Percentiles rank a stretch among this genome's conserved stretches.
These are phyloP conservation scores for Arachis hypogaea DNA, from an alignment of 306 rosid genomes.

Conservation along the genomic window DNA sequence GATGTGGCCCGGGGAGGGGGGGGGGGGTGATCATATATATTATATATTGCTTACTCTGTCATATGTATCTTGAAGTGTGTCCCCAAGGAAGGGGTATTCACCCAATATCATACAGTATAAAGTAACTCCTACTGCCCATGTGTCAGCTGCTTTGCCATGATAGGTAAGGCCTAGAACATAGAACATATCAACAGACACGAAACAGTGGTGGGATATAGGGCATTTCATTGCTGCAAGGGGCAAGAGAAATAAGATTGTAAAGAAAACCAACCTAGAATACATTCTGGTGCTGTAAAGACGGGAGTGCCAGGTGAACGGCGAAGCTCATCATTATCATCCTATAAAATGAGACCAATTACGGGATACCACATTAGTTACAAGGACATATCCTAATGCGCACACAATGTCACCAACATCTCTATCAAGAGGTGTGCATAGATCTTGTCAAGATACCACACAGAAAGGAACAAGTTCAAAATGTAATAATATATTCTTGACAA, in stretches of 20 bases:
- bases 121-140: conserved; percentile 98
- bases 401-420: conserved; percentile 16
- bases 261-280: conserved; percentile 71
- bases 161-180: conserved; percentile 70
- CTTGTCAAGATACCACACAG: not conserved
- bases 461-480: too few relatives aligned
- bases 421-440: conserved; percentile 1
- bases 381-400: not conserved
- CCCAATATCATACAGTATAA: conserved; percentile 93
- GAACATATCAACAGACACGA: conserved; percentile 17
- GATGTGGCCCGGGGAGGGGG: not conserved
- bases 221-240: not conserved
- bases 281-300: conserved; percentile 99
- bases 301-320: conserved; percentile 99
- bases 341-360: conserved; percentile 42
- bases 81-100: conserved; percentile 93
- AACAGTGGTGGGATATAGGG: conserved; percentile 26
- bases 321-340: conserved; percentile 92
- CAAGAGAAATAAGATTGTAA: conserved; percentile 28
- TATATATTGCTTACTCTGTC: conserved; percentile 66
- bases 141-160: conserved; percentile 86
- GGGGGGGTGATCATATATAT: not conserved
- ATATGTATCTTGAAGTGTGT: conserved; percentile 95
- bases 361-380: conserved; percentile 14
- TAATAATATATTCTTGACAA: too few relatives aligned